phyloP scores from a whole-genome alignment of 2,329 filamentous ascomycete species.

The Cladosporium velox region DNA sequence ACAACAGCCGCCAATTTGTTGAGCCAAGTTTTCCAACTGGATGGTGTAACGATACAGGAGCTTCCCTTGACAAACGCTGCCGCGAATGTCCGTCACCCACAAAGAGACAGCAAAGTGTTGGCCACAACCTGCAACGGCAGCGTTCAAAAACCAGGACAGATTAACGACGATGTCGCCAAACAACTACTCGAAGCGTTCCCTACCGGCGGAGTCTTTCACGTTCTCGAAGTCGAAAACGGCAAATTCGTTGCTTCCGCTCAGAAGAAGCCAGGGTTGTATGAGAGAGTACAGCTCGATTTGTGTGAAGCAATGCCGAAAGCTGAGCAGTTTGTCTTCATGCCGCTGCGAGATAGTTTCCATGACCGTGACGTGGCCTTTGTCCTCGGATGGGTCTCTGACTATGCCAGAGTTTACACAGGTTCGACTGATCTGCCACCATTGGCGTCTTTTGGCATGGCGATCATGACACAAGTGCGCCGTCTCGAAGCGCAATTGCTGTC shows the following conservation, averaged over 20 bases:
- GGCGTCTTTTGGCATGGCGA: conserved; percentile 54
- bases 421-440: conserved; percentile 28
- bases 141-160: neutral
- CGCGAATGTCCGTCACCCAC: neutral
- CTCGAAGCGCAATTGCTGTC: conserved; percentile 51
- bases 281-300: neutral
- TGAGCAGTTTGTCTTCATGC: conserved; percentile 47
- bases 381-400: conserved; percentile 45
- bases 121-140: neutral
- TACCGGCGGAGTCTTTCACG: neutral
- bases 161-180: neutral
- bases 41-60: conserved; percentile 16
- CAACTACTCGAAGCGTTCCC: conserved; percentile 1
- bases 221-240: neutral
- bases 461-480: conserved; percentile 59
- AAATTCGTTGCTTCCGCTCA: conserved; percentile 1
- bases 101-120: neutral
- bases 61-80: neutral
- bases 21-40: conserved; percentile 2
- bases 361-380: conserved; percentile 49
- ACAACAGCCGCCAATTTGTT: conserved; percentile 1
- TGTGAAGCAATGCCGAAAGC: conserved; percentile 14
- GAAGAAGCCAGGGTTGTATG: neutral
- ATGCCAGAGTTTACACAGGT: conserved; percentile 41
- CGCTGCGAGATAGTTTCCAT: conserved; percentile 50